These are phyloP conservation scores for Cryptosporidium meleagridis DNA, from an alignment of 169 alveolate genomes.

Conservation along the genomic window DNA sequence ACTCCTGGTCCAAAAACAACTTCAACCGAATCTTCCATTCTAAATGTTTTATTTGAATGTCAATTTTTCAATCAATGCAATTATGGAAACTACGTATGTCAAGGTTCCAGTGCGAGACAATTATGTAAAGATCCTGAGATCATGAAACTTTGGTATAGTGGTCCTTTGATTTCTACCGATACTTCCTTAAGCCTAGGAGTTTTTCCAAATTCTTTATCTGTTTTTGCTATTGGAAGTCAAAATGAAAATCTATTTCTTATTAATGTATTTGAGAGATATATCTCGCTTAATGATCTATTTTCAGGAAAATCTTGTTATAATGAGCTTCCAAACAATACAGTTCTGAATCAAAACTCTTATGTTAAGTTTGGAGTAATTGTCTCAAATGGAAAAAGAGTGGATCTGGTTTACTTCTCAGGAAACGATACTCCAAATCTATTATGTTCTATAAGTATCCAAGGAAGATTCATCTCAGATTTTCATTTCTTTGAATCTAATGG, in stretches of 20 bases:
- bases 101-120: slow-evolving; percentile 57
- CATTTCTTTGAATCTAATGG: slow-evolving; percentile 42
- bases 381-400: slow-evolving; percentile 7
- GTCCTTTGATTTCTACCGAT: slow-evolving; percentile 25
- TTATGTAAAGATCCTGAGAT: slow-evolving; percentile 17
- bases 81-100: slow-evolving; percentile 39
- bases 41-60: slow-evolving; percentile 15
- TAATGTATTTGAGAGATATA: slow-evolving; percentile 37
- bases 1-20: slow-evolving; percentile 67
- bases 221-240: slow-evolving; percentile 28
- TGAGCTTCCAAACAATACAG: not conserved
- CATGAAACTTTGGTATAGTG: slow-evolving; percentile 40
- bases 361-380: slow-evolving; percentile 25
- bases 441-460: slow-evolving; percentile 17
- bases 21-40: slow-evolving; percentile 18
- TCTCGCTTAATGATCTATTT: slow-evolving; percentile 38
- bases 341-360: not conserved
- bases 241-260: slow-evolving; percentile 23
- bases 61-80: slow-evolving; percentile 45
- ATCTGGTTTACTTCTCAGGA: slow-evolving; percentile 3
- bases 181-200: slow-evolving; percentile 16
- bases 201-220: slow-evolving; percentile 40
- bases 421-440: not conserved
- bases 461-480: slow-evolving; percentile 8
- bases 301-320: slow-evolving; percentile 64